Base-by-base conservation (phyloP, 352 stramenopile genomes). In the Phytophthora vignae region DNA sequence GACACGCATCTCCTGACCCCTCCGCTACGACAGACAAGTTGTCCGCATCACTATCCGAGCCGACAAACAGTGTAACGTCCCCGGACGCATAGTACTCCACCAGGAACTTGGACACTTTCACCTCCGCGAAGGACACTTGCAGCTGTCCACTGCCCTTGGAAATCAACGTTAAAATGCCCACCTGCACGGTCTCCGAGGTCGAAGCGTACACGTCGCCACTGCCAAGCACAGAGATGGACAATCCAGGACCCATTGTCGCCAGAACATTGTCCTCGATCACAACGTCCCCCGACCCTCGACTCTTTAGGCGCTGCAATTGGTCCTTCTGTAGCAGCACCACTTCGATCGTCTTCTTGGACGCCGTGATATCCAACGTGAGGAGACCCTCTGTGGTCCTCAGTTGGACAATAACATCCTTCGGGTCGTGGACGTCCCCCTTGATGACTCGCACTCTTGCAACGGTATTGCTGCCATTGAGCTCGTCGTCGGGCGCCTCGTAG, bases 111-210 rank as follows among this genome's bases (percentile, higher is more conserved):
- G 50, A 69, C 52, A 73, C 63, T 60, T 36, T 9, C 15, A 76
- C 11, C 38, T 72, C 58, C 7, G 63, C 60, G 19, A 76, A 68
- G 1, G 27, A 38, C 17, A 29, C 60, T 46, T 73, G 69, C 21
- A 76, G 9, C 7, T 11, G 69, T 61, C 69, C 69, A 52, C 64
- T 69, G 42, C 69, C 57, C 44, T 64, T 68, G 14, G 69, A 73
- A 17, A 5, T 68, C 21, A 76, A n/a, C 7, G 44, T 69, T 15
- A 76, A 53, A 9, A 46, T 49, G 53, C 69, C 64, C 64, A 76
- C 64, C 46, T n/a, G n/a, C 25, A 76, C 11, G 4, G 52, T 55
- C 33, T 44, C 57, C 10, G 64, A 69, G n/a, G 57, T 60, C 29
- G 50, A 46, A 21, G 21, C 57, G 21, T 65, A 76, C 22, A 63